phyloP scores from a whole-genome alignment of 768 basidiomycete species.

The Tremella yokohamensis region DNA sequence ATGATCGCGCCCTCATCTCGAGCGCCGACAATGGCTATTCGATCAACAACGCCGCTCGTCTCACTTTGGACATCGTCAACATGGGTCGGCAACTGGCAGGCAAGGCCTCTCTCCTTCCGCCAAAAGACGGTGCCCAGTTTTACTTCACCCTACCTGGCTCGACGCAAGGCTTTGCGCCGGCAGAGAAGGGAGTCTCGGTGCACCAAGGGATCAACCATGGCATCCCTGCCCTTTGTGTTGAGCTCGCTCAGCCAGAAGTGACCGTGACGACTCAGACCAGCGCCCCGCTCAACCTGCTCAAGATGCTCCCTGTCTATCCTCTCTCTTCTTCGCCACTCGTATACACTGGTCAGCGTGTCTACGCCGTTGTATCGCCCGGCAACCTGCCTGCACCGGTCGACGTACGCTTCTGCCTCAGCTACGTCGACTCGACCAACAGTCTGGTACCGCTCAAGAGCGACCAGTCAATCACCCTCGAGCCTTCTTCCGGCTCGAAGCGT shows the following conservation, averaged over 20 bases:
- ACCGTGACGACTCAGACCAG: neutral
- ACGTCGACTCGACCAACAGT: neutral
- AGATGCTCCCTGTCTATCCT: conserved; percentile 2
- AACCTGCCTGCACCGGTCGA: neutral
- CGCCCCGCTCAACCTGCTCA: neutral
- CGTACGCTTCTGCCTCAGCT: conserved; percentile 1
- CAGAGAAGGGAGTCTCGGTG: neutral
- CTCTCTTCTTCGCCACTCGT: conserved; percentile 1
- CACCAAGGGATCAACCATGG: neutral
- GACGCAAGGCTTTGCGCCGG: neutral
- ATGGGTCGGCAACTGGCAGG: conserved; percentile 6
- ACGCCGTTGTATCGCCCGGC: neutral
- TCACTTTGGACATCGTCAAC: conserved; percentile 7
- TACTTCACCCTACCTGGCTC: conserved; percentile 6
- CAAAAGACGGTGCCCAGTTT: conserved; percentile 2
- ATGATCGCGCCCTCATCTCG: conserved; percentile 9
- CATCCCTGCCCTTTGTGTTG: neutral
- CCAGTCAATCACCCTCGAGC: neutral
- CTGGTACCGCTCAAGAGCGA: conserved; percentile 2
- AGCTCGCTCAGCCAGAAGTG: neutral
- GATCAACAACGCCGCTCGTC: conserved; percentile 10
- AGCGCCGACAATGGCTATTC: conserved; percentile 8
- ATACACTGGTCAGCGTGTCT: conserved; percentile 4
- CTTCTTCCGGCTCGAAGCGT: neutral
- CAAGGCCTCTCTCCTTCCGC: conserved; percentile 7